Evolutionary conservation across 805 yeast genomes (phyloP).

Genomic region (Ogataea nonfermentans): DNA sequence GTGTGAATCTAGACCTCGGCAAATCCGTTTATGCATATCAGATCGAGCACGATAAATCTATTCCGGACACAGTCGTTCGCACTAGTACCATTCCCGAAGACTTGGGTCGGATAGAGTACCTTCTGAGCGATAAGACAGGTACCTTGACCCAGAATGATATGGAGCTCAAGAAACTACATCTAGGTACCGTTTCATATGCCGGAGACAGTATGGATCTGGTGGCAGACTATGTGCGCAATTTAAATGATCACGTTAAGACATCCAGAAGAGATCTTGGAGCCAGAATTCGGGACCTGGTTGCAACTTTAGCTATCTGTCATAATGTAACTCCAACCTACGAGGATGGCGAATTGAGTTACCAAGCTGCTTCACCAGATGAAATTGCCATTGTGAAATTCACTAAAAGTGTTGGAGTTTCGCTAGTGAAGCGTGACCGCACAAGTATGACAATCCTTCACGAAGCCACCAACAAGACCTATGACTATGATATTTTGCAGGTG

Average conservation of each 20-base stretch:
- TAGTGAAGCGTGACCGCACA: constrained; percentile 78
- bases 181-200: constrained; percentile 90
- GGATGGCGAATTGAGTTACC: constrained; percentile 74
- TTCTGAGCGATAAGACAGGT: constrained; percentile 93
- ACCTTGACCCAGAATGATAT: constrained; percentile 97
- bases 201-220: constrained; percentile 92
- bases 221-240: constrained; percentile 52
- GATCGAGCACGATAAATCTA: constrained; percentile 81
- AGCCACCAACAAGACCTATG: constrained; percentile 47
- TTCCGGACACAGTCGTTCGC: constrained; percentile 87
- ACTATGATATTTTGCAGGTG: constrained; percentile 70
- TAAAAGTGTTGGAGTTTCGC: constrained; percentile 76
- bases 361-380: constrained; percentile 99
- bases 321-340: constrained; percentile 93
- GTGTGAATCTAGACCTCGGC: constrained; percentile 94
- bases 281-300: constrained; percentile 75
- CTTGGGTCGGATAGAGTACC: constrained; percentile 90
- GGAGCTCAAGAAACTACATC: constrained; percentile 90
- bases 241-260: constrained; percentile 32
- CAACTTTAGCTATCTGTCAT: constrained; percentile 91
- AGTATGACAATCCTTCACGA: constrained; percentile 67
- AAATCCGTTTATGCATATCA: constrained; percentile 95
- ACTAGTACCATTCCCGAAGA: constrained; percentile 98
- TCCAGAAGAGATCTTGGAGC: constrained; percentile 68
- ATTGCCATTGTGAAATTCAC: constrained; percentile 94